phyloP scores from a whole-genome alignment of 1,284 basidiomycete species.

The Ustilago hordei region DNA sequence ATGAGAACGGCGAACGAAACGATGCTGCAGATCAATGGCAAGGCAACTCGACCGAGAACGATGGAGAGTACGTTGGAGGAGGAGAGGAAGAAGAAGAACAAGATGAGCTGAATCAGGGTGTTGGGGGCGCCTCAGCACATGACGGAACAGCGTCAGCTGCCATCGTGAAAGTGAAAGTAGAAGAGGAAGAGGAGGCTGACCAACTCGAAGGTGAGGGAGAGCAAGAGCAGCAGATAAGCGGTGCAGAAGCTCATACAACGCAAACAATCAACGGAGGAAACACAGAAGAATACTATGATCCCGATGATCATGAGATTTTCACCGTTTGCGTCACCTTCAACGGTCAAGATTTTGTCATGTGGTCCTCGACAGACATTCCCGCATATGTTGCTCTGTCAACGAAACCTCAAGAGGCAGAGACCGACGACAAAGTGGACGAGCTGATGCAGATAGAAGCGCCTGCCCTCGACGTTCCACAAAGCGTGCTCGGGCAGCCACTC shows the following conservation, averaged over 20 bases:
- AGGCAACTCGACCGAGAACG: not conserved
- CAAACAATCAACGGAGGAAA: conserved; percentile 10
- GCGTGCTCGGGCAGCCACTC: conserved; percentile 61
- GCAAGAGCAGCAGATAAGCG: not conserved
- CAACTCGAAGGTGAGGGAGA: conserved; percentile 15
- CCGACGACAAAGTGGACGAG: conserved; percentile 10
- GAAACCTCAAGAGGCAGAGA: not conserved
- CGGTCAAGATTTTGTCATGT: conserved; percentile 65
- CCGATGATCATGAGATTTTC: conserved; percentile 14
- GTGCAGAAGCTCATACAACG: conserved; percentile 6
- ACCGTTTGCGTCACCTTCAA: conserved; percentile 61
- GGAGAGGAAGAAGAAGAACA: conserved; percentile 8
- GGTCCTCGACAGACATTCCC: conserved; percentile 42
- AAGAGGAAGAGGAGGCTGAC: conserved; percentile 6
- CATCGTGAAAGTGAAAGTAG: not conserved
- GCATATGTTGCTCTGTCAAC: conserved; percentile 14
- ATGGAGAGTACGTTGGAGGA: not conserved
- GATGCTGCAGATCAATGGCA: not conserved
- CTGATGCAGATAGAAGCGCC: conserved; percentile 54
- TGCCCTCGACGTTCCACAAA: conserved; percentile 38
- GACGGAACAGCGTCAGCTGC: not conserved
- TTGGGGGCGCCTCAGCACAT: not conserved
- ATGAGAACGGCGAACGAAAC: not conserved
- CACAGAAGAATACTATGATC: conserved; percentile 6
- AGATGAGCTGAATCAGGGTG: conserved; percentile 11